Evolutionary conservation across 1,284 basidiomycete species (phyloP), one percentile per base, ranked within the genome.

Genomic region (Malassezia restricta): DNA sequence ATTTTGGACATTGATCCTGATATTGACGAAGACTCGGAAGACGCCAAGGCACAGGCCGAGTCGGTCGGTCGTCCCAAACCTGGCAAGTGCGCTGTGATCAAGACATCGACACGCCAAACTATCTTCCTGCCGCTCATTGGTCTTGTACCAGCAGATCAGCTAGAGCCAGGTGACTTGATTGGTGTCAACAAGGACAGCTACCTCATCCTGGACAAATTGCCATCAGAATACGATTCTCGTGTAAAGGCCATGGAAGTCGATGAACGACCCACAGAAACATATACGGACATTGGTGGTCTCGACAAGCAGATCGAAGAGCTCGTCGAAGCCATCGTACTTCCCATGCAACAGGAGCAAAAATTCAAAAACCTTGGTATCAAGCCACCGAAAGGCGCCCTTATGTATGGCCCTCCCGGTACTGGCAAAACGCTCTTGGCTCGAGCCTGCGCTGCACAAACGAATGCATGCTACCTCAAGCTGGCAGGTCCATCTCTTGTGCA

Each of bases 161-260:
- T 99, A 53, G 82, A 80, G 66, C 92, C 92, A 3, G 81, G 86
- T 40, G 94, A 96, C 76, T 80, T 99, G 51, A 94, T 99, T 65
- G 92, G 92, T 60, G 92, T 98, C 47, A 98, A 99, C 79, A 99
- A 99, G 76, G 92, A 98, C 75, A 95, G 89, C n/a, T 98, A 98
- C 73, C 82, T 99, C 57, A 82, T 98, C 40, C 81, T 99, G 29
- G 92, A 98, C 75, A 92, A 82, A 44, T 76, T 86, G 3, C 84
- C 84, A 6, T 76, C 81, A 56, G 84, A 86, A 67, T 86, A 83
- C 74, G 84, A 86, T 65, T 82, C 82, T 32, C 77, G 84, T 53
- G 84, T 86, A 47, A 85, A 85, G 74, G 84, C 84, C 2, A 99
- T 98, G 91, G 89, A 96, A 73, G 94, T 86, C 1, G 84, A 86